Conservation (phyloP, 495 filamentous ascomycete species). For the Usnea hakonensis region DNA sequence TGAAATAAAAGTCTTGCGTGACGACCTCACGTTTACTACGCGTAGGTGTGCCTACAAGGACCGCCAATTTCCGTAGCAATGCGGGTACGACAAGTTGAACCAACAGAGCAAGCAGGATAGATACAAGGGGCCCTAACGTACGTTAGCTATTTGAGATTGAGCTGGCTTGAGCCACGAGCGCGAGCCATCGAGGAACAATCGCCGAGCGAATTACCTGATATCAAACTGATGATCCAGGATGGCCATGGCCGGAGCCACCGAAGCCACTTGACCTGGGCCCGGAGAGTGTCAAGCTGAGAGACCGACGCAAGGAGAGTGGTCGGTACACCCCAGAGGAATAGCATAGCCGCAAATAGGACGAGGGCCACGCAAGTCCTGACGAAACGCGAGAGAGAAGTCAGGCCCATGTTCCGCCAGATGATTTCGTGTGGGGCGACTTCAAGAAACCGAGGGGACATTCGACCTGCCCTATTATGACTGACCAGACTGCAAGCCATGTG, state of each 20-base stretch:
- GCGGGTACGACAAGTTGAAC: conserved; percentile 76
- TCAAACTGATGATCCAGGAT: conserved; percentile 56
- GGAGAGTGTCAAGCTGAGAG: conserved; percentile 67
- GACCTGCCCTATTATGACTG: conserved; percentile 82
- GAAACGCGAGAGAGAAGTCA: conserved; percentile 89
- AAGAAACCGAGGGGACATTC: conserved; percentile 86
- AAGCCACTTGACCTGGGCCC: conserved; percentile 60
- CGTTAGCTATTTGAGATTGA: conserved; percentile 5
- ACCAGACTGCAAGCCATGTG: conserved; percentile 96
- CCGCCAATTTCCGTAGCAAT: conserved; percentile 64
- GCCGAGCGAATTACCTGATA: conserved; percentile 78
- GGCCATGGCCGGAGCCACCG: conserved; percentile 60
- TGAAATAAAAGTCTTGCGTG: conserved; percentile 89
- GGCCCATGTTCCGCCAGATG: conserved; percentile 94
- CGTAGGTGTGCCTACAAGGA: conserved; percentile 72
- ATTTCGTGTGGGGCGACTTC: conserved; percentile 93
- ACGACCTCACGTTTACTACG: conserved; percentile 69
- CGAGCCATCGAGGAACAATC: neutral
- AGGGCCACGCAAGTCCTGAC: conserved; percentile 61
- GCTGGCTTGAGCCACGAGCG: neutral
- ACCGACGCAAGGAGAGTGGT: conserved; percentile 79
- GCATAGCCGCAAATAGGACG: conserved; percentile 62
- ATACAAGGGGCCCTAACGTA: conserved; percentile 18
- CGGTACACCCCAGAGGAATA: conserved; percentile 88
- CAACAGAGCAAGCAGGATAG: conserved; percentile 38